phyloP scores from a whole-genome alignment of 768 basidiomycete species.

The Rhodotorula taiwanensis region DNA sequence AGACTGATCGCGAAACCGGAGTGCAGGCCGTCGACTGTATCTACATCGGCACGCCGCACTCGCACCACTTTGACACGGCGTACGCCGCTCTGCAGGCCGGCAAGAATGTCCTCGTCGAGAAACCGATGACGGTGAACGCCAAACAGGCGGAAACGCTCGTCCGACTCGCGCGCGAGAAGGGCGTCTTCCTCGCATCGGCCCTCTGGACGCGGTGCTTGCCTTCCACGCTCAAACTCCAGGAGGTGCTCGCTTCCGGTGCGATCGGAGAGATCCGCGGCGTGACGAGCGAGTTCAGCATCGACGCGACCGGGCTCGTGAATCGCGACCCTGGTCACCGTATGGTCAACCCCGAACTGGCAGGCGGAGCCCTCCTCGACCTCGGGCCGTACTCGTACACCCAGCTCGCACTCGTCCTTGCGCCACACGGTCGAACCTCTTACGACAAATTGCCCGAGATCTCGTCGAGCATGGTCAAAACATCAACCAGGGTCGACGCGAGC shows the following conservation, averaged over 20 bases:
- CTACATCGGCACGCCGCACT: constrained; percentile 45
- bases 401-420: constrained; percentile 22
- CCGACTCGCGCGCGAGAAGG: constrained; percentile 42
- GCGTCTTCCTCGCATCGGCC: constrained; percentile 46
- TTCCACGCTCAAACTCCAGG: constrained; percentile 40
- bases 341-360: constrained; percentile 42
- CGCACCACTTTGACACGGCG: constrained; percentile 42
- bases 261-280: constrained; percentile 43
- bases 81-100: constrained; percentile 36
- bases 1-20: neutral
- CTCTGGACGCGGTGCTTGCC: constrained; percentile 46
- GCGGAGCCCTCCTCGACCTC: constrained; percentile 45
- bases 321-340: constrained; percentile 38
- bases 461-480: neutral
- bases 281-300: constrained; percentile 42
- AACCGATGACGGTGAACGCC: constrained; percentile 44
- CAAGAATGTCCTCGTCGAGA: constrained; percentile 45
- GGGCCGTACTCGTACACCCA: constrained; percentile 43
- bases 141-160: constrained; percentile 41
- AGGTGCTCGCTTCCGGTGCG: constrained; percentile 39
- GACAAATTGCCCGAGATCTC: no score
- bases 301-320: constrained; percentile 33
- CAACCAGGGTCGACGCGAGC: constrained; percentile 4
- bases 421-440: no score
- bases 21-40: constrained; percentile 44